These are phyloP conservation scores for Albophoma yamanashiensis DNA, from an alignment of 2,329 filamentous ascomycete genomes.

Conservation along the genomic window DNA sequence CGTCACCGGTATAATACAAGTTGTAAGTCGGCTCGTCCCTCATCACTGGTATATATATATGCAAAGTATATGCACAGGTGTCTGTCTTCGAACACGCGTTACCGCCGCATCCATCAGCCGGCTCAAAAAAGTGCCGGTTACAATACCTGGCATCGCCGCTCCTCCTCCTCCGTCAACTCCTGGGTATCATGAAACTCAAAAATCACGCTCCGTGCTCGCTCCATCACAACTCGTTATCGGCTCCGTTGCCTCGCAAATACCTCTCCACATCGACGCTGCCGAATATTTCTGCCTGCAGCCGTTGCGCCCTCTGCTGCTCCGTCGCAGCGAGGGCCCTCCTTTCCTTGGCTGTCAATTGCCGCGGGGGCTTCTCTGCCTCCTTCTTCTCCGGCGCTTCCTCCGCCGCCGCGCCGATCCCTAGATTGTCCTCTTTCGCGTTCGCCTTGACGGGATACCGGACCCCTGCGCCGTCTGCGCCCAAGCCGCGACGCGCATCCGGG, in stretches of 20 bases:
- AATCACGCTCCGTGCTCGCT: not conserved
- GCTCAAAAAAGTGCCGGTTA: not conserved
- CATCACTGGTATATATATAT: not conserved
- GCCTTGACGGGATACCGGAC: constrained; percentile 67
- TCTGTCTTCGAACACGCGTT: not conserved
- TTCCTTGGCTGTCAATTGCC: constrained; percentile 49
- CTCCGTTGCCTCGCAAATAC: constrained; percentile 46
- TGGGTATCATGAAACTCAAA: not conserved
- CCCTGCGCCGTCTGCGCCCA: constrained; percentile 63
- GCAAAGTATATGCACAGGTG: not conserved
- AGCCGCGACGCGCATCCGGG: constrained; percentile 58
- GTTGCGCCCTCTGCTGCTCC: constrained; percentile 48
- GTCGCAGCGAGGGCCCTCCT: constrained; percentile 29
- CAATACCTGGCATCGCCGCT: not conserved
- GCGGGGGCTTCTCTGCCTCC: constrained; percentile 40
- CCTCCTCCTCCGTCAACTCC: not conserved
- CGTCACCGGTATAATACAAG: no score
- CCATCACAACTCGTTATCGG: not conserved
- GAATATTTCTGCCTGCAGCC: constrained; percentile 61
- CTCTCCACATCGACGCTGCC: constrained; percentile 63
- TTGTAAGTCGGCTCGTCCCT: no score
- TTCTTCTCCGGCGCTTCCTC: constrained; percentile 18
- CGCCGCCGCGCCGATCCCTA: constrained; percentile 55
- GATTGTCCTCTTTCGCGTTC: constrained; percentile 59
- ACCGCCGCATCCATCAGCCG: not conserved